A percentile compares a stretch with the other conserved stretches of the same genome.
Conservation (phyloP, 2,329 filamentous ascomycete species). For the Allantophomopsis lycopodina region DNA sequence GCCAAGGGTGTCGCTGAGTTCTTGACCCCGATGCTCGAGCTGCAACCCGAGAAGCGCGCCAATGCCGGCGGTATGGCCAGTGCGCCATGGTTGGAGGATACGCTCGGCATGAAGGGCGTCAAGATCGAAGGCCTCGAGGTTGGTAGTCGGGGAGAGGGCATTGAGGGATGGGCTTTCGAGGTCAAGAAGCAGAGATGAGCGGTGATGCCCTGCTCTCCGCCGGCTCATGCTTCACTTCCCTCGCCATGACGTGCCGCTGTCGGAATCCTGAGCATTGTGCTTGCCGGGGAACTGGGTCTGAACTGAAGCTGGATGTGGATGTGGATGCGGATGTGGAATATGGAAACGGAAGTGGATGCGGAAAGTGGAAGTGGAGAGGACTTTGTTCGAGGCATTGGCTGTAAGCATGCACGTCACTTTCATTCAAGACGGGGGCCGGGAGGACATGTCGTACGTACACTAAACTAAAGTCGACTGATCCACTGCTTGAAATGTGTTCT, state of each 20-base stretch:
- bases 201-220: background rate
- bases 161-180: conserved; percentile 86
- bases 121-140: conserved; percentile 61
- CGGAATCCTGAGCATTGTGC: no score
- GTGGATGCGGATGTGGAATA: no score
- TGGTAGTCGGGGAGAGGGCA: conserved; percentile 76
- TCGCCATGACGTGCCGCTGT: background rate
- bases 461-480: no score
- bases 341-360: no score
- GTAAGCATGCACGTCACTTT: no score
- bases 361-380: no score
- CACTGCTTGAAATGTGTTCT: no score
- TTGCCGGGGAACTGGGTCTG: no score
- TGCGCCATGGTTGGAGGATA: conserved; percentile 70
- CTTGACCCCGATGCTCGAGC: conserved; percentile 78
- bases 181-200: conserved; percentile 57
- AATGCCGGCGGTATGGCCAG: conserved; percentile 94
- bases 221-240: background rate
- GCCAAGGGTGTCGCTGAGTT: conserved; percentile 69
- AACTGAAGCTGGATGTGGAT: no score
- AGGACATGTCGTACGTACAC: no score
- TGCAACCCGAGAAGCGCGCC: conserved; percentile 75
- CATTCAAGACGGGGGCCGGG: no score
- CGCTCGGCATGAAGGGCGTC: conserved; percentile 75
- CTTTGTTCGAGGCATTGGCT: no score